These are phyloP conservation scores for Chlorella sp. DNA, from an alignment of 139 green algal genomes.

Conservation along the genomic window DNA sequence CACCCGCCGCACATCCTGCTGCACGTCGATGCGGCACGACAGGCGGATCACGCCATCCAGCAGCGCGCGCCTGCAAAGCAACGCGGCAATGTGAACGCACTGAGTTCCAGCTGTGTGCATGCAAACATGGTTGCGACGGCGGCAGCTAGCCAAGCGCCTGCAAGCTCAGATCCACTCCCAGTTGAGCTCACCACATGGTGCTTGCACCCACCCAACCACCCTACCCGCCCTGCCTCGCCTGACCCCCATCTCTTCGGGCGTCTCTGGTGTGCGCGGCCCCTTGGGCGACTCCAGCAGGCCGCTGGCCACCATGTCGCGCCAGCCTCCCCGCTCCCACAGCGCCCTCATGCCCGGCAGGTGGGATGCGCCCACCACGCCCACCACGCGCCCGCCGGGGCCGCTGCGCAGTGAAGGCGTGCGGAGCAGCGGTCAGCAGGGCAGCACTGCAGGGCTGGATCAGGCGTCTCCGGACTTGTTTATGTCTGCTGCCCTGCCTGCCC, in stretches of 20 bases:
- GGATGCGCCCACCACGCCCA: conserved; percentile 48
- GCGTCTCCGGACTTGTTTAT: no score
- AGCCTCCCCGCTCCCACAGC: conserved; percentile 29
- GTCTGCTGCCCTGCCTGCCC: no score
- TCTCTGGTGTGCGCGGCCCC: conserved; percentile 10
- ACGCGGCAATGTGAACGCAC: no score
- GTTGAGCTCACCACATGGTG: no score
- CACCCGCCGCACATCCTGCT: conserved; percentile 41
- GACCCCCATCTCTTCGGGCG: conserved; percentile 29
- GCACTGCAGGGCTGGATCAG: no score
- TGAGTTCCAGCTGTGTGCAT: no score
- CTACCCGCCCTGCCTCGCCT: not conserved
- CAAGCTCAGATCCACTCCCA: no score
- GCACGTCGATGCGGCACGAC: conserved; percentile 47
- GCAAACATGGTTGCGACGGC: no score
- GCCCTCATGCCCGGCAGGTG: conserved; percentile 47
- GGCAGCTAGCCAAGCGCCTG: no score
- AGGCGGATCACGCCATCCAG: conserved; percentile 53
- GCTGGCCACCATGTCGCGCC: conserved; percentile 1
- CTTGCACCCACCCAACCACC: no score
- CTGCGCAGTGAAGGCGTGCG: no score
- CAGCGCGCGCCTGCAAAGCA: conserved; percentile 47
- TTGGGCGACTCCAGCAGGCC: conserved; percentile 6
- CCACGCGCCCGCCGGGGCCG: conserved; percentile 21
- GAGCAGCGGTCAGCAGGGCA: no score